Evolutionary conservation across 495 filamentous ascomycete genomes (phyloP).

Genomic region (Aspergillus cristatus): DNA sequence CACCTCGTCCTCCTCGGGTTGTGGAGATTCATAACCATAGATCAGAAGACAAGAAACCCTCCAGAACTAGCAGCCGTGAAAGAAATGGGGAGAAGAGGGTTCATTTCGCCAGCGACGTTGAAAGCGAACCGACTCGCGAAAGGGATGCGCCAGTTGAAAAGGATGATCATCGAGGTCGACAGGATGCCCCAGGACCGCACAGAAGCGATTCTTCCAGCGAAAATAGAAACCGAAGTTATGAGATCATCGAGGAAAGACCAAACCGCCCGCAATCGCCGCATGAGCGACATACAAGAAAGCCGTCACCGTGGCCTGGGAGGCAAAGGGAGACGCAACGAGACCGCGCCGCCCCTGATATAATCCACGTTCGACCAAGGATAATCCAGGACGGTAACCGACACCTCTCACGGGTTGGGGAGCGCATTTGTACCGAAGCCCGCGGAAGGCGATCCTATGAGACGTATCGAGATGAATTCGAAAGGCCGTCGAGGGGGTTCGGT

Average conservation of each 20-base stretch:
- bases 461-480: slow-evolving; percentile 3
- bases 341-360: not conserved
- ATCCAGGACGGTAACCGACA: slow-evolving; percentile 15
- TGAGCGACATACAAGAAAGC: not conserved
- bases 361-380: slow-evolving; percentile 8
- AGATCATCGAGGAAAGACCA: not conserved
- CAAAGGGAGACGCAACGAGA: not conserved
- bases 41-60: not conserved
- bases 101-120: slow-evolving; percentile 9
- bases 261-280: not conserved
- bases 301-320: not conserved
- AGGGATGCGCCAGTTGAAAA: too few relatives aligned
- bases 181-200: not conserved
- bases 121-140: slow-evolving; percentile 1
- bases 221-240: not conserved
- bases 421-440: slow-evolving; percentile 7
- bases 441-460: slow-evolving; percentile 6
- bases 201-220: not conserved
- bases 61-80: not conserved
- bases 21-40: slow-evolving; percentile 12
- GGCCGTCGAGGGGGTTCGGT: slow-evolving; percentile 4
- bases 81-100: slow-evolving; percentile 8
- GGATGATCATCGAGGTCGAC: not conserved
- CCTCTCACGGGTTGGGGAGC: slow-evolving; percentile 10
- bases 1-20: not conserved